Evolutionary conservation across 1,139 yeast species (phyloP).

Genomic region (Geotrichum reessii): DNA sequence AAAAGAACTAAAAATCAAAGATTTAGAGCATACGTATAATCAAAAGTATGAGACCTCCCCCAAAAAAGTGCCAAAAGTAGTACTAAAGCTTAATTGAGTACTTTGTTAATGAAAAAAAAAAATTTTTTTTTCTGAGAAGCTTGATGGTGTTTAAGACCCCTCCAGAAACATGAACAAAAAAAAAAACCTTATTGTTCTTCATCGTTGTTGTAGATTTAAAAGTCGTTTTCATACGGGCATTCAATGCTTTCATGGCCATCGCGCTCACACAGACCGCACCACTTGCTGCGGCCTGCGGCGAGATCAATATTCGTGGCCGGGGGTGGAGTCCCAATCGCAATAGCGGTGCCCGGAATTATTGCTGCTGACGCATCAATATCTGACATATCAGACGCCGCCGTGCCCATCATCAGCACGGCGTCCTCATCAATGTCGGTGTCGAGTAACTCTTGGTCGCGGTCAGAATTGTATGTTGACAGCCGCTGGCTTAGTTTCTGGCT

Average conservation of each 20-base stretch:
- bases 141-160: no score
- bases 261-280: conserved; percentile 92
- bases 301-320: conserved; percentile 48
- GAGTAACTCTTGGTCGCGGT: neutral
- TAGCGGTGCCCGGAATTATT: neutral
- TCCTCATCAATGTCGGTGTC: neutral
- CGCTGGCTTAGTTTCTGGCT: neutral
- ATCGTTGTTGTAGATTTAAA: neutral
- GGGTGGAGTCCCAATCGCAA: neutral
- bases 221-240: conserved; percentile 64
- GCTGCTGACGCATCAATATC: neutral
- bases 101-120: no score
- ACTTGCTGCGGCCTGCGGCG: conserved; percentile 63
- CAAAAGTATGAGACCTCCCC: no score
- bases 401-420: neutral
- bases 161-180: no score
- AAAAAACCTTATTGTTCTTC: no score
- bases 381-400: neutral
- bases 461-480: neutral
- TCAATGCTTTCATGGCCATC: conserved; percentile 82
- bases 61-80: no score
- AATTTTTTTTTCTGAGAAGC: no score
- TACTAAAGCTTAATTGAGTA: no score
- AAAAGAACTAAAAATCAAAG: no score
- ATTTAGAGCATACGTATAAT: no score